phyloP scores from a whole-genome alignment of 495 filamentous ascomycete genomes.

The Aspergillus indologenus region DNA sequence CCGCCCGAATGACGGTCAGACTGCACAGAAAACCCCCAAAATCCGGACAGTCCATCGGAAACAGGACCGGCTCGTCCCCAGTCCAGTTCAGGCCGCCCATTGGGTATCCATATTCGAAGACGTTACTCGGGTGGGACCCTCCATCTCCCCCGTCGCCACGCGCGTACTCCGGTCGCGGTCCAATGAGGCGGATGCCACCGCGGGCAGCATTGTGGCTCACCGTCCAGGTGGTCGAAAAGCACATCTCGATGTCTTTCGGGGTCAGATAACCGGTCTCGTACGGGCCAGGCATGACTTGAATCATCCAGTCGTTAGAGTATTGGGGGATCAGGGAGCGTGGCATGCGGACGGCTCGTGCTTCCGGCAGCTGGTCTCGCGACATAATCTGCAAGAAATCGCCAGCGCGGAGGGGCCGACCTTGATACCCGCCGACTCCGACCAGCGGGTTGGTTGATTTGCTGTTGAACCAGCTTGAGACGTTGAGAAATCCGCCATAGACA shows the following conservation, averaged over 20 bases:
- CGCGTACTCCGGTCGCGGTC: constrained; percentile 54
- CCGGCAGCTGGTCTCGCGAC: constrained; percentile 16
- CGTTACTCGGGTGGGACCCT: constrained; percentile 57
- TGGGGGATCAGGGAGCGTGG: constrained; percentile 40
- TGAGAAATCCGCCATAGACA: constrained; percentile 54
- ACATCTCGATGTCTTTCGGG: constrained; percentile 50
- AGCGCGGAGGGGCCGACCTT: constrained; percentile 52
- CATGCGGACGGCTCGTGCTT: constrained; percentile 7
- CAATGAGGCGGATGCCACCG: constrained; percentile 55
- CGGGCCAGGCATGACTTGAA: too few relatives aligned
- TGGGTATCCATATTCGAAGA: constrained; percentile 59
- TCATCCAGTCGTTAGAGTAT: constrained; percentile 55
- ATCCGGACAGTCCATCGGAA: constrained; percentile 56
- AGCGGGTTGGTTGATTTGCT: constrained; percentile 57
- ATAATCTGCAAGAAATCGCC: constrained; percentile 43
- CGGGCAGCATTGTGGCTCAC: constrained; percentile 58
- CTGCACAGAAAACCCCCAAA: constrained; percentile 57
- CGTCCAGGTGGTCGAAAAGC: constrained; percentile 55
- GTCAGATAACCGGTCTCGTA: constrained; percentile 53
- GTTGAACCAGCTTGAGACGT: constrained; percentile 54
- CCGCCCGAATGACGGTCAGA: constrained; percentile 52
- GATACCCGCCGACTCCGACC: constrained; percentile 55
- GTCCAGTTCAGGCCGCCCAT: constrained; percentile 55
- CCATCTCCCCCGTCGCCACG: constrained; percentile 57
- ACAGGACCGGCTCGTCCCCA: constrained; percentile 56